Conservation (phyloP, 2,329 filamentous ascomycete species). For the Basipetospora sp. region DNA sequence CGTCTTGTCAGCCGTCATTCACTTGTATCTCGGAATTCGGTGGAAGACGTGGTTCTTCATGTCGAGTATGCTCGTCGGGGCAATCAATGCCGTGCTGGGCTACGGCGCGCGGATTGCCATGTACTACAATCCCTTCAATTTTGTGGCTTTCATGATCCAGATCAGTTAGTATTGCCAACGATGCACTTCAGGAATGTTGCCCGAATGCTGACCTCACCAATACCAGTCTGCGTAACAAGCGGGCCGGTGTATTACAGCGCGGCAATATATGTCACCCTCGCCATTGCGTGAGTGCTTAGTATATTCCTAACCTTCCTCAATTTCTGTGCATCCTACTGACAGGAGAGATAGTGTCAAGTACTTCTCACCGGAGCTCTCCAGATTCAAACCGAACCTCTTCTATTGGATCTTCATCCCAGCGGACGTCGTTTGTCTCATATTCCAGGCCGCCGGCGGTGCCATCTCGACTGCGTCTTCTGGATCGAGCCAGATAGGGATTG, state of each 20-base stretch:
- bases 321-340: too few relatives aligned
- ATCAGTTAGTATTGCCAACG: slow-evolving; percentile 28
- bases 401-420: slow-evolving; percentile 39
- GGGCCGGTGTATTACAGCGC: slow-evolving; percentile 37
- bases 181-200: background rate
- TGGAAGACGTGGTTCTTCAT: slow-evolving; percentile 36
- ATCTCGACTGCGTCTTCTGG: slow-evolving; percentile 29
- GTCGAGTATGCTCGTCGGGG: slow-evolving; percentile 39
- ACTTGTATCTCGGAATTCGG: slow-evolving; percentile 28
- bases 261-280: slow-evolving; percentile 51
- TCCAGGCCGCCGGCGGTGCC: slow-evolving; percentile 44
- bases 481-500: slow-evolving; percentile 22
- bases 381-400: slow-evolving; percentile 27
- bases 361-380: slow-evolving; percentile 25
- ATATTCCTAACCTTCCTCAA: background rate
- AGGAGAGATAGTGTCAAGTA: slow-evolving; percentile 17
- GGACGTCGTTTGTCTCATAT: slow-evolving; percentile 39
- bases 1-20: slow-evolving; percentile 27
- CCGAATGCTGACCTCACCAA: background rate
- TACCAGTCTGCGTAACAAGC: slow-evolving; percentile 38
- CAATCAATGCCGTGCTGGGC: slow-evolving; percentile 42
- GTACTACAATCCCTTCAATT: slow-evolving; percentile 41
- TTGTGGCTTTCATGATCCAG: slow-evolving; percentile 49
- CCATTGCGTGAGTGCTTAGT: slow-evolving; percentile 16
- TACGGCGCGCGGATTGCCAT: slow-evolving; percentile 47